A percentile compares a stretch with the other conserved stretches of the same genome.
phyloP scores from a whole-genome alignment of 2,329 filamentous ascomycete species.

The Aspergillus pseudoviridinutans region DNA sequence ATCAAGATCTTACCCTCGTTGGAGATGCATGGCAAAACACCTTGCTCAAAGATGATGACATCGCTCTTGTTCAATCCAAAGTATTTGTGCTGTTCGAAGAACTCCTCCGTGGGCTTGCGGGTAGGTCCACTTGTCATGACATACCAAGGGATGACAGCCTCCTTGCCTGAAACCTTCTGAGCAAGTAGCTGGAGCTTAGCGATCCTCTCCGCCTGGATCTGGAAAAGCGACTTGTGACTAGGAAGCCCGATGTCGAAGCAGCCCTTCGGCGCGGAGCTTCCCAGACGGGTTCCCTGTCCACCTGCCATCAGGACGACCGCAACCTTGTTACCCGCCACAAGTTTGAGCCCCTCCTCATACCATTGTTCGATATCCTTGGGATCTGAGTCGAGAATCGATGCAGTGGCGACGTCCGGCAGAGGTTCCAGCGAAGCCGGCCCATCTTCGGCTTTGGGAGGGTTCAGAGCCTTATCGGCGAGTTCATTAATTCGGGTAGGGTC shows the following conservation, averaged over 20 bases:
- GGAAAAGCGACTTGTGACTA: slow-evolving; percentile 90
- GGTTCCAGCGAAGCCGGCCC: slow-evolving; percentile 66
- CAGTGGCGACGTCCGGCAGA: slow-evolving; percentile 78
- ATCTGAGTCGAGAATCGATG: slow-evolving; percentile 87
- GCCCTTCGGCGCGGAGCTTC: slow-evolving; percentile 93
- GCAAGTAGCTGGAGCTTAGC: slow-evolving; percentile 79
- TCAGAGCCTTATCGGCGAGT: slow-evolving; percentile 75
- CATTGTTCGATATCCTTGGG: slow-evolving; percentile 73
- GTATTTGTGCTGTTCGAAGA: slow-evolving; percentile 84
- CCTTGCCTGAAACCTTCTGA: slow-evolving; percentile 60
- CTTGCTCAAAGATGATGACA: slow-evolving; percentile 92
- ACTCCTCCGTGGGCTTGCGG: slow-evolving; percentile 83
- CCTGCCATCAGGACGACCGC: slow-evolving; percentile 95
- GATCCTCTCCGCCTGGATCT: slow-evolving; percentile 95
- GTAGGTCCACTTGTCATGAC: slow-evolving; percentile 99
- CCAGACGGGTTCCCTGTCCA: slow-evolving; percentile 89
- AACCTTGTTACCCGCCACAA: slow-evolving; percentile 66
- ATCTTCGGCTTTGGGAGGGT: slow-evolving; percentile 62
- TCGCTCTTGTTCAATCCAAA: slow-evolving; percentile 86
- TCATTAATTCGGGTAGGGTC: slow-evolving; percentile 84
- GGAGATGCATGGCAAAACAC: slow-evolving; percentile 91
- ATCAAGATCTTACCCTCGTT: slow-evolving; percentile 97
- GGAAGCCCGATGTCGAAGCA: slow-evolving; percentile 96
- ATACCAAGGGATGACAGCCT: slow-evolving; percentile 85
- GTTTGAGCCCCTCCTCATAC: slow-evolving; percentile 67